Evolutionary conservation across 345 rosid genomes (phyloP), one percentile per base, ranked within the genome.

Genomic region (Eucalyptus viminalis): DNA sequence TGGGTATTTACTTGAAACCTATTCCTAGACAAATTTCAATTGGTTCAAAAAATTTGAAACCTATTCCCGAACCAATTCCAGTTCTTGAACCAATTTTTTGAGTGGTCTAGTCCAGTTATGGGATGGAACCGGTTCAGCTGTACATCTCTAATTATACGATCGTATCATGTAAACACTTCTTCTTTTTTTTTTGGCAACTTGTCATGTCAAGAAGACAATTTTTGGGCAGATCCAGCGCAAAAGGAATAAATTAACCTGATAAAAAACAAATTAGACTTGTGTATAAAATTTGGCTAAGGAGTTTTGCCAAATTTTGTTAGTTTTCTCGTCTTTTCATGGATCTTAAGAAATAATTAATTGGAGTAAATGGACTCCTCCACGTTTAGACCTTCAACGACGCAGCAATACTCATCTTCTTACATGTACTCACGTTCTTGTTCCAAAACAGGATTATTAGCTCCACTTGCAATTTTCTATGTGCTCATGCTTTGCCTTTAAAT

Each of bases 41-140:
- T 11, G 11, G 11, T 53, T 53, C 58, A 25, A 53, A 53, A 53
- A 53, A 8, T 53, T 53, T 53, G 1, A 53, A 53, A 53, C 25
- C 2, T 53, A 8, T 53, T 53, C 58, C 24, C 5, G 0, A 53
- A 53, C 5, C 25, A 53, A 53, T 21, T 53, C 58, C 3, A 21
- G 0, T 53, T 53, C 58, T 53, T 0, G 11, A 53, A 53, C 58
- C 25, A 21, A 53, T 19, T 53, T 53, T 53, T 53, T 53, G 5
- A 3, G 5, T 53, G 24, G 5, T 53, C 2, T 1, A 0, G 2
- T 53, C 25, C 11, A 8, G 1, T 53, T 53, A 53, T 4, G 25
- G 25, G 25, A 8, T 8, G 58, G 58, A 53, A 53, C 5, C 25
- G 9, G 11, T 53, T 53, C 1, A 53, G 1, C 8, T 19, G 58